phyloP scores from a whole-genome alignment of 352 stramenopile species.

The Globisporangium heterothallicum region DNA sequence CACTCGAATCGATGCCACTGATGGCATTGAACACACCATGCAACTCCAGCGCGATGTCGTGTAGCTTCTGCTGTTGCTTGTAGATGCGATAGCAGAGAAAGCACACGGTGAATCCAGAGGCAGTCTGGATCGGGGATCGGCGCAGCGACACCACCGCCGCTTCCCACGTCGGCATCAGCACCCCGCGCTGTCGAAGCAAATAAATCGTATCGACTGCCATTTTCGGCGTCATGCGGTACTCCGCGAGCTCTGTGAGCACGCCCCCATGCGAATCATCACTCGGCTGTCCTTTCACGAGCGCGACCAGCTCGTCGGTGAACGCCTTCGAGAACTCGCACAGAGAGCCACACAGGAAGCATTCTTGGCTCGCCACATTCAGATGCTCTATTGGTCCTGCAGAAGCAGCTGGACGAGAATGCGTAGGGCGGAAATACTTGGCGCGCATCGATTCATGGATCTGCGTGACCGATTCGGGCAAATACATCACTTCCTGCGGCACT shows the following conservation, averaged over 20 bases:
- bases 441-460: conserved; percentile 42
- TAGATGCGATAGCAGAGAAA: conserved; percentile 74
- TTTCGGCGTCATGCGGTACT: conserved; percentile 76
- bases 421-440: conserved; percentile 25
- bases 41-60: conserved; percentile 39
- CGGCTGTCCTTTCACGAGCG: conserved; percentile 20
- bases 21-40: conserved; percentile 18
- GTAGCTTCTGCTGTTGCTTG: conserved; percentile 57
- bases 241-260: conserved; percentile 27
- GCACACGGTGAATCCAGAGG: conserved; percentile 59
- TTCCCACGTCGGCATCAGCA: conserved; percentile 54
- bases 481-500: conserved; percentile 21
- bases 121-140: conserved; percentile 25
- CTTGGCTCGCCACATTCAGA: conserved; percentile 7
- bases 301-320: conserved; percentile 35
- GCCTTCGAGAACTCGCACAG: conserved; percentile 39
- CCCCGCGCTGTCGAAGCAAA: conserved; percentile 53
- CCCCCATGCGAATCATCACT: conserved; percentile 18
- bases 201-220: conserved; percentile 73
- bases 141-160: conserved; percentile 32
- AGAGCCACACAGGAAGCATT: conserved; percentile 57
- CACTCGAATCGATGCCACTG: background rate
- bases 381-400: background rate
- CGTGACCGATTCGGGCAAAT: conserved; percentile 36
- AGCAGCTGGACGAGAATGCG: background rate